phyloP scores from a whole-genome alignment of 2,329 filamentous ascomycete genomes.

The Colletotrichum sp. region DNA sequence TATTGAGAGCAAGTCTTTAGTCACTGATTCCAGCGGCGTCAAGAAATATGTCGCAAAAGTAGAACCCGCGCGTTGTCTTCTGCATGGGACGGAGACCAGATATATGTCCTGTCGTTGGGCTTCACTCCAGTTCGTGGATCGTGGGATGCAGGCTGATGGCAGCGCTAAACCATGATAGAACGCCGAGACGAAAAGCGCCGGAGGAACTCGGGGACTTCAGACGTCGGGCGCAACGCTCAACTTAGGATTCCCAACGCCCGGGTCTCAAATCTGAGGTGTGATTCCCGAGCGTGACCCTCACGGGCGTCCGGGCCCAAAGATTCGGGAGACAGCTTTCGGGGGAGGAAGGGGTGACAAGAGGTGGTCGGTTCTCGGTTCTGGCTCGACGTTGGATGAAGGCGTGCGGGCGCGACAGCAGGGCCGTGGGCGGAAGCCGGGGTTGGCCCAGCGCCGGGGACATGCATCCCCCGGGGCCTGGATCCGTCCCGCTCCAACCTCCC shows the following conservation, averaged over 20 bases:
- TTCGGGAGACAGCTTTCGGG: background rate
- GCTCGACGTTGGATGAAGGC: background rate
- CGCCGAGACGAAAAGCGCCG: constrained; percentile 8
- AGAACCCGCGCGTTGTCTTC: background rate
- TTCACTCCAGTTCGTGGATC: background rate
- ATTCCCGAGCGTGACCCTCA: background rate
- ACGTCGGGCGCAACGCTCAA: background rate
- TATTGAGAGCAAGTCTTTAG: background rate
- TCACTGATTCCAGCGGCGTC: background rate
- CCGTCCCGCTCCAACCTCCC: constrained; percentile 5
- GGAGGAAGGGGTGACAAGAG: background rate
- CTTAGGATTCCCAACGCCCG: background rate
- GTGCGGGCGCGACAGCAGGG: background rate
- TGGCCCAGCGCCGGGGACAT: background rate
- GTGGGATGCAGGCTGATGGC: background rate
- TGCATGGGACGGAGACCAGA: background rate
- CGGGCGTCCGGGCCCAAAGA: background rate
- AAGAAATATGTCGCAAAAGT: background rate
- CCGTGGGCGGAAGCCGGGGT: background rate
- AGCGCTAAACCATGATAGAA: background rate
- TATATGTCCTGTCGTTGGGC: background rate
- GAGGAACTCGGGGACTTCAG: background rate
- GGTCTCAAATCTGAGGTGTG: background rate
- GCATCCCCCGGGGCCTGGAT: background rate
- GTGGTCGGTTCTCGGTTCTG: background rate